Conservation (phyloP, 495 filamentous ascomycete species). For the Staphylotrichum longicolle region DNA sequence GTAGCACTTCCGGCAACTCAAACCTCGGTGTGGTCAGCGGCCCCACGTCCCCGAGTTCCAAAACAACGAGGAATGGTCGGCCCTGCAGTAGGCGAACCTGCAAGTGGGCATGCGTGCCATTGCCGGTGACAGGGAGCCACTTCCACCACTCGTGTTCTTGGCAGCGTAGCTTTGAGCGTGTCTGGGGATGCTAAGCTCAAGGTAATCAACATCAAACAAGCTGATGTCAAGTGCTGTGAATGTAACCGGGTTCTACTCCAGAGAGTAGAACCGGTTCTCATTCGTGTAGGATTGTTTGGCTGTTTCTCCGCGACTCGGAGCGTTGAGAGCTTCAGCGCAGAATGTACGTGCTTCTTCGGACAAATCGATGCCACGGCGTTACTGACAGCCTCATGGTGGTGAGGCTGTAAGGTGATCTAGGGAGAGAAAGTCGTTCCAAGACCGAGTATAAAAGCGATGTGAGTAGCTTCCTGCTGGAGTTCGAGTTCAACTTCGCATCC, state of each 20-base stretch:
- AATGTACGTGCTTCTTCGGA: neutral
- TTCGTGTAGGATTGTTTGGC: constrained; percentile 12
- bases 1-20: constrained; percentile 1
- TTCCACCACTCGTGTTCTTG: neutral
- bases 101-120: neutral
- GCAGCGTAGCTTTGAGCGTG: neutral
- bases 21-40: neutral
- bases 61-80: no score
- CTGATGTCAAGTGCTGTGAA: neutral
- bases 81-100: neutral
- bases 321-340: neutral
- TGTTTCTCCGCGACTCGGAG: neutral
- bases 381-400: neutral
- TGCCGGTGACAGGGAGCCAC: neutral
- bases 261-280: neutral
- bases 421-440: neutral
- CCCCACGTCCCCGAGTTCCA: neutral
- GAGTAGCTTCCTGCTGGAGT: neutral
- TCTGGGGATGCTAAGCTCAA: no score
- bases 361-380: neutral
- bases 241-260: neutral
- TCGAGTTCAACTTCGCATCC: neutral
- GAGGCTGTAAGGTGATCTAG: neutral
- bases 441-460: neutral
- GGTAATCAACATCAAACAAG: neutral